Percentiles rank a stretch among this genome's conserved stretches.
Conservation (phyloP, 2,329 filamentous ascomycete genomes). For the Graphiopsis chlorocephala region DNA sequence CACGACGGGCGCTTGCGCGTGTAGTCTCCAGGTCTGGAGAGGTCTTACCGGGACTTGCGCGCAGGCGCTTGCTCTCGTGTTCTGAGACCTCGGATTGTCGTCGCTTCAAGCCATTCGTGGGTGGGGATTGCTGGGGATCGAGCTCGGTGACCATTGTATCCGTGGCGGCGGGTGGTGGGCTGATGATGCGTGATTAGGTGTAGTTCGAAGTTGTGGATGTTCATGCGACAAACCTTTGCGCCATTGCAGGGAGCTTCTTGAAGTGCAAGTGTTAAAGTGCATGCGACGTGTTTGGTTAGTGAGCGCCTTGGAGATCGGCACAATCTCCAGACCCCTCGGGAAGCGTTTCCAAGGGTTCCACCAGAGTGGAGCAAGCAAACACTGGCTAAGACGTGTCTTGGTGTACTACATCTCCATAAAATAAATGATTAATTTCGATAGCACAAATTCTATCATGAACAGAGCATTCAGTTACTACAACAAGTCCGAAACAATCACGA, state of each 20-base stretch:
- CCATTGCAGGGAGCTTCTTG: neutral
- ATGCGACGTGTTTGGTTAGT: neutral
- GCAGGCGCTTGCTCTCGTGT: slow-evolving; percentile 29
- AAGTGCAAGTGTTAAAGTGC: neutral
- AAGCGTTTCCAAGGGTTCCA: neutral
- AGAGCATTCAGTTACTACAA: neutral
- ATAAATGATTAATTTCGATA: neutral
- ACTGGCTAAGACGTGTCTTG: neutral
- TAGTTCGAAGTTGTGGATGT: neutral
- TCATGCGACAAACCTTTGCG: neutral
- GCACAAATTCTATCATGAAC: neutral
- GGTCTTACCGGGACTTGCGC: slow-evolving; percentile 32
- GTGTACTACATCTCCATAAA: neutral
- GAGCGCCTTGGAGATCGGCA: neutral
- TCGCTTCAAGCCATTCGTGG: slow-evolving; percentile 27
- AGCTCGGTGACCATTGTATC: slow-evolving; percentile 6
- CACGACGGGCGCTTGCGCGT: neutral
- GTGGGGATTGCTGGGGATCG: slow-evolving; percentile 2
- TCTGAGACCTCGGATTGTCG: slow-evolving; percentile 24
- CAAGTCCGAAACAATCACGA: neutral
- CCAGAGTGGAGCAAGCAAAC: slow-evolving; percentile 1
- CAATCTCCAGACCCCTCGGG: neutral
- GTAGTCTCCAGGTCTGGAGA: slow-evolving; percentile 19
- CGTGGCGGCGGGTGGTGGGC: neutral
- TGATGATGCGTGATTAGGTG: neutral